These are phyloP conservation scores for Stachybotrys chlorohalonatus DNA, from an alignment of 2,329 filamentous ascomycete genomes.

Conservation along the genomic window DNA sequence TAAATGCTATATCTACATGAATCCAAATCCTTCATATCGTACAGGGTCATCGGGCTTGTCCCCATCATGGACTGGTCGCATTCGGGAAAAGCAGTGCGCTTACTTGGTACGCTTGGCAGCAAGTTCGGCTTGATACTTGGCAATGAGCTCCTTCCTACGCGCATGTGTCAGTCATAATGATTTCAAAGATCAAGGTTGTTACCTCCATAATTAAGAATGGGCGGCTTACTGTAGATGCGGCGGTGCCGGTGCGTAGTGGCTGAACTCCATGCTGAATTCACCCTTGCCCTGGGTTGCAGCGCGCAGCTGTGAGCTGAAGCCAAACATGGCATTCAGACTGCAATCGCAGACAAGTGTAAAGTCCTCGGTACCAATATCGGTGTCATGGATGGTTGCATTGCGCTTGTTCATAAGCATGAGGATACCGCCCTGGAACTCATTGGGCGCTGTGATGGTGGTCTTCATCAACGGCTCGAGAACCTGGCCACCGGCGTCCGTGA, in stretches of 20 bases:
- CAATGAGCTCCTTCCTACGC: conserved; percentile 46
- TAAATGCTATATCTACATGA: neutral
- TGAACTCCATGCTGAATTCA: conserved; percentile 98
- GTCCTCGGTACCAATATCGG: conserved; percentile 86
- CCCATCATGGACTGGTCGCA: neutral
- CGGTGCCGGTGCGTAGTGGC: conserved; percentile 83
- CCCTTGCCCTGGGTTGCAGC: conserved; percentile 97
- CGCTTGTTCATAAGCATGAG: conserved; percentile 95
- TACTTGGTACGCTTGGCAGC: conserved; percentile 48
- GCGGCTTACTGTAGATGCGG: conserved; percentile 74
- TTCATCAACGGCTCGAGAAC: conserved; percentile 97
- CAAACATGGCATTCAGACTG: conserved; percentile 95
- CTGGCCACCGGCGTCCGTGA: conserved; percentile 68
- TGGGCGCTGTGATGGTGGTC: conserved; percentile 89
- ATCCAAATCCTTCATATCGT: neutral
- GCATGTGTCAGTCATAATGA: conserved; percentile 1
- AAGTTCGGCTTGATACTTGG: conserved; percentile 50
- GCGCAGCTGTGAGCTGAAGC: conserved; percentile 83
- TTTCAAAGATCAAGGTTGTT: neutral
- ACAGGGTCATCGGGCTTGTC: neutral
- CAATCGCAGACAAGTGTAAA: conserved; percentile 90
- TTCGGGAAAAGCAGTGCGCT: conserved; percentile 2
- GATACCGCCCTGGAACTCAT: conserved; percentile 95
- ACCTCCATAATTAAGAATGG: neutral
- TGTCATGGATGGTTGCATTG: conserved; percentile 89